Evolutionary conservation across 2,329 filamentous ascomycete genomes (phyloP), one percentile per base, ranked within the genome.

Genomic region (Podosphaera fusca): DNA sequence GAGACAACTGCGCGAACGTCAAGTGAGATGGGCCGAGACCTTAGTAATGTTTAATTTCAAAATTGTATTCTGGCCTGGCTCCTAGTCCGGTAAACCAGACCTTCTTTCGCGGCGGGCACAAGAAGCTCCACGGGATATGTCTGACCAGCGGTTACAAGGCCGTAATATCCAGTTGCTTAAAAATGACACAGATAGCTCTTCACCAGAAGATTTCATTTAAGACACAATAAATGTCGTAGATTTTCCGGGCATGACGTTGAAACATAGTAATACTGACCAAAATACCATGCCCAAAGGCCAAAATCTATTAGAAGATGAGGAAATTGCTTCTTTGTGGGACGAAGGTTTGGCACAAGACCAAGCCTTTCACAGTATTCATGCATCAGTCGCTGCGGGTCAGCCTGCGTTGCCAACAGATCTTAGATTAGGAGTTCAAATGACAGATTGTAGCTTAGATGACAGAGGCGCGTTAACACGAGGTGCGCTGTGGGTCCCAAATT

Each of bases 361-460:
- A 29, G 35, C 52, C 34, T 55, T 55, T 55, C 52, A 55, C 35
- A 42, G 34, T 30, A 55, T 55, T 55, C 52, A 55, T 55, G 52
- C 34, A 40, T 29, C 35, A 40, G 38, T 56, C 29, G 40, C 54
- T 36, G 38, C 40, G n/a, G 54, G 29, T 30, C 40, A 56, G n/a
- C 21, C 54, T 47, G 12, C 40, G 35, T 49, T 56, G 1, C 31
- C 31, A 2, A 47, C 34, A 47, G 54, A 56, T 40, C 54, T 56
- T 40, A 55, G 42, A 40, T 42, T 55, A 40, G 33, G n/a, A 21
- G 7, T 55, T 40, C 12, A 55, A 55, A 55, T 55, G 35, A 40
- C n/a, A 40, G 52, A 55, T 55, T 55, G 52, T 30, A 42, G 34
- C 34, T 4, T 42, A 55, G 52, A 55, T 55, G 52, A 55, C 7